Conservation (phyloP, 2,329 filamentous ascomycete genomes). For the Ciborinia camelliae region DNA sequence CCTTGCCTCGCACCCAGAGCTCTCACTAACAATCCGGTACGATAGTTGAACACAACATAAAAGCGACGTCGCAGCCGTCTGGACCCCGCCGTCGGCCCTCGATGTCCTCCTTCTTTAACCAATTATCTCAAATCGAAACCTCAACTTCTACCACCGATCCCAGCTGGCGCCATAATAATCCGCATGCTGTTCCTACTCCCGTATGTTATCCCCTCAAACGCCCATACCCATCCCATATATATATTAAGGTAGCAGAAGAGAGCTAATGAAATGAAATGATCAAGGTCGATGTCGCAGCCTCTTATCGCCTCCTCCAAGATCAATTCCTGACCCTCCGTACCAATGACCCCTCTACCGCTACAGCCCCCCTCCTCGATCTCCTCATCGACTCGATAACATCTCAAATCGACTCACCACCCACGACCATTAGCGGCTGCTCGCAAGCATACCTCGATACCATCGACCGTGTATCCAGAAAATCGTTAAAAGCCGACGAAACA, state of each 20-base stretch:
- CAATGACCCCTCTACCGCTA: slow-evolving; percentile 41
- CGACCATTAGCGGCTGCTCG: slow-evolving; percentile 50
- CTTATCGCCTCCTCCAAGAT: slow-evolving; percentile 60
- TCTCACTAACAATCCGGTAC: slow-evolving; percentile 19
- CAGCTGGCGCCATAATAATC: slow-evolving; percentile 43
- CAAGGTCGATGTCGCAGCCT: slow-evolving; percentile 50
- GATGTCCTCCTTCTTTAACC: slow-evolving; percentile 61
- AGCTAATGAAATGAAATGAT: background rate
- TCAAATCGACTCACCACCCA: slow-evolving; percentile 52
- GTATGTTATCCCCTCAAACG: background rate
- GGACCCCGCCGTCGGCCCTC: slow-evolving; percentile 50
- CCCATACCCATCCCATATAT: background rate
- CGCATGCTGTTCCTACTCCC: slow-evolving; percentile 57
- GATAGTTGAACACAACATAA: slow-evolving; percentile 63
- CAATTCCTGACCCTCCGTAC: slow-evolving; percentile 49
- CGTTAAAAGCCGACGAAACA: slow-evolving; percentile 47
- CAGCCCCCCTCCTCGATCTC: slow-evolving; percentile 48
- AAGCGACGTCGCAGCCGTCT: slow-evolving; percentile 38
- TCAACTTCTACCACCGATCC: slow-evolving; percentile 28
- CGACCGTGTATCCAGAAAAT: slow-evolving; percentile 54
- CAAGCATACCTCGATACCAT: slow-evolving; percentile 58
- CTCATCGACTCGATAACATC: slow-evolving; percentile 49
- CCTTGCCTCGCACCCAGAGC: slow-evolving; percentile 12
- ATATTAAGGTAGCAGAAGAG: background rate
- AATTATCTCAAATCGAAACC: slow-evolving; percentile 44